phyloP scores from a whole-genome alignment of 768 basidiomycete genomes.

The Tricholoma sp. region DNA sequence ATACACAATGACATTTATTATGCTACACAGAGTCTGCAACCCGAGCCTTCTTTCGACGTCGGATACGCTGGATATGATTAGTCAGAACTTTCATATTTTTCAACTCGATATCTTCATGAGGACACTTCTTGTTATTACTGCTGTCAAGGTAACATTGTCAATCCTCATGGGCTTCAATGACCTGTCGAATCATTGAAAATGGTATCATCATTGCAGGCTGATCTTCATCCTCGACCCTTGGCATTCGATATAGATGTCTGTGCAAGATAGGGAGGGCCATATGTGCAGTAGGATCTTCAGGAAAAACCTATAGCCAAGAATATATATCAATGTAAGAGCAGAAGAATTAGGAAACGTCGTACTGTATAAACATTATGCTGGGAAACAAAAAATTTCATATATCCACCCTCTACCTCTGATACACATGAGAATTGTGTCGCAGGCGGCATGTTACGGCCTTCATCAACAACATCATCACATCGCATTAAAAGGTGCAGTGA shows the following conservation, averaged over 20 bases:
- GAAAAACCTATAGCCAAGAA: neutral
- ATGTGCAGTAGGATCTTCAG: neutral
- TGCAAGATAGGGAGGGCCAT: neutral
- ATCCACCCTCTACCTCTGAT: neutral
- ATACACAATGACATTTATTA: too few species aligned
- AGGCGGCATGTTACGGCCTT: neutral
- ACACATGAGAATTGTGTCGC: neutral
- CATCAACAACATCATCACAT: neutral
- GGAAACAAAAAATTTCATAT: neutral
- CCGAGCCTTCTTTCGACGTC: too few species aligned
- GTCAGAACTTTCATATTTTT: too few species aligned
- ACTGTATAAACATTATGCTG: neutral
- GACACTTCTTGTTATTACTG: too few species aligned
- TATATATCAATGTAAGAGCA: neutral
- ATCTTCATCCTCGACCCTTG: neutral
- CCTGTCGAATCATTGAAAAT: neutral
- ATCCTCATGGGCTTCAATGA: neutral
- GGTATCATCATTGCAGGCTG: neutral
- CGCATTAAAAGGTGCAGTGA: neutral
- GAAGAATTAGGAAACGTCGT: neutral
- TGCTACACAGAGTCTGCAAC: too few species aligned
- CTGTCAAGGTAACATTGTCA: neutral
- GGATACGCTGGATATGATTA: too few species aligned
- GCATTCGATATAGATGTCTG: neutral
- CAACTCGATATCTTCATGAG: too few species aligned